Percentiles rank a stretch among this genome's conserved stretches.
Evolutionary conservation across 768 basidiomycete genomes (phyloP).

Genomic region (Phaeolepiota aurea): DNA sequence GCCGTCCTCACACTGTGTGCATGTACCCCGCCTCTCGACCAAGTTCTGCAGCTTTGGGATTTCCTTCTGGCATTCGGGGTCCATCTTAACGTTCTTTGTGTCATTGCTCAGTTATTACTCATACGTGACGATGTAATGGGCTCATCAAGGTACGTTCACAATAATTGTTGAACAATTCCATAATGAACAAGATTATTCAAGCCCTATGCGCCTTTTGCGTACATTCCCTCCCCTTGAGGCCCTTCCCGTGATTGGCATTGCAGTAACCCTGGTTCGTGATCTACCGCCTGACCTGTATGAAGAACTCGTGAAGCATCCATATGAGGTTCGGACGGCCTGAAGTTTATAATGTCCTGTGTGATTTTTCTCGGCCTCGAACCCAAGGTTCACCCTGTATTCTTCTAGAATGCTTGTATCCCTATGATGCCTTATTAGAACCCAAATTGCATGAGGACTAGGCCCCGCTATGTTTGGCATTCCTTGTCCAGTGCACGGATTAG

Average conservation of each 20-base stretch:
- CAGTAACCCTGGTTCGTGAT: constrained; percentile 89
- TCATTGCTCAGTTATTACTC: constrained; percentile 88
- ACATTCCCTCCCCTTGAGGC: constrained; percentile 92
- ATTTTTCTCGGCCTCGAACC: no score
- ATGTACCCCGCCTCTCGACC: constrained; percentile 91
- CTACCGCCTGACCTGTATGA: constrained; percentile 82
- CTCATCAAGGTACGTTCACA: constrained; percentile 68
- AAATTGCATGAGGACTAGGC: no score
- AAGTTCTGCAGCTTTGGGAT: constrained; percentile 95
- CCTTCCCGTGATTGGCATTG: constrained; percentile 81
- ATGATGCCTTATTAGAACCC: no score
- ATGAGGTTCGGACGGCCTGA: constrained; percentile 33
- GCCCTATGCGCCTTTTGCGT: constrained; percentile 90
- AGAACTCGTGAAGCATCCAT: constrained; percentile 84
- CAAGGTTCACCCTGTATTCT: neutral
- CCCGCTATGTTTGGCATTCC: no score
- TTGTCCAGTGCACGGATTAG: no score
- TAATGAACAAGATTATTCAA: constrained; percentile 18
- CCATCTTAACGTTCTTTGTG: constrained; percentile 93
- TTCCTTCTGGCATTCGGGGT: constrained; percentile 95
- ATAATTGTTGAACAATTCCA: neutral
- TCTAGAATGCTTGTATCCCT: neutral
- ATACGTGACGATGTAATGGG: constrained; percentile 88
- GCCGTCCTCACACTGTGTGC: constrained; percentile 94
- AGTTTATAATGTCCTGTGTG: constrained; percentile 1